Base-by-base conservation (phyloP, 257 asterid genomes). In the Nicotiana tomentosiformis region DNA sequence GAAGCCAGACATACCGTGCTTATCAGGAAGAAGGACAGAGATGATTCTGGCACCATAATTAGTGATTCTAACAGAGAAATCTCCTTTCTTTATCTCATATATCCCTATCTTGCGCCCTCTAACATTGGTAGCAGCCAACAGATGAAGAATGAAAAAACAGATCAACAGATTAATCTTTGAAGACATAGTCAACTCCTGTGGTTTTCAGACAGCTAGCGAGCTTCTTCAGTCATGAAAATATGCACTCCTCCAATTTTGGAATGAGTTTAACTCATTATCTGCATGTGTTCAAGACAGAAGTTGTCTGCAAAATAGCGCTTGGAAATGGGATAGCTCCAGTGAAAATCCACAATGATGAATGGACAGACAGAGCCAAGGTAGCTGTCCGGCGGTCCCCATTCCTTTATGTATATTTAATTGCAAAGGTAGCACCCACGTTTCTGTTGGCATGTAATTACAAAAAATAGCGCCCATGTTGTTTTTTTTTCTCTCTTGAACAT, bases 121-220 rank as follows among this genome's bases (percentile, higher is more conserved):
- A 74, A 49, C 80, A 74, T 26, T 49, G 26, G 9, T 2, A n/a
- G 14, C 80, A 51, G 80, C 43, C 46, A 7, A 76, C 80, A 51
- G 15, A 49, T 79, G 86, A 55, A 86, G 74, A 74, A 85, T 46
- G 37, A 82, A 60, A 62, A 89, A 83, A 82, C 87, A 82, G 35
- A 88, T 53, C 43, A 76, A 67, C n/a, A 80, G 10, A 20, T 43
- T 77, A 65, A 81, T 10, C 33, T 85, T 84, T 5, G 85, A 66
- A 91, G 87, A 20, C 80, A 76, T 76, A 26, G 29, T 88, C 64
- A 58, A 46, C 69, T 30, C 15, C 77, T 26, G 55, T 62, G n/a
- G 14, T 20, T 56, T 6, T 18, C 32, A 29, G 7, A 46, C 16
- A 10, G 26, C 26, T 23, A 23, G 33, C 3, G 23, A 39, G 1